Evolutionary conservation across 2,329 filamentous ascomycete species (phyloP), one percentile per base, ranked within the genome.

Genomic region (Penicillium sp.): DNA sequence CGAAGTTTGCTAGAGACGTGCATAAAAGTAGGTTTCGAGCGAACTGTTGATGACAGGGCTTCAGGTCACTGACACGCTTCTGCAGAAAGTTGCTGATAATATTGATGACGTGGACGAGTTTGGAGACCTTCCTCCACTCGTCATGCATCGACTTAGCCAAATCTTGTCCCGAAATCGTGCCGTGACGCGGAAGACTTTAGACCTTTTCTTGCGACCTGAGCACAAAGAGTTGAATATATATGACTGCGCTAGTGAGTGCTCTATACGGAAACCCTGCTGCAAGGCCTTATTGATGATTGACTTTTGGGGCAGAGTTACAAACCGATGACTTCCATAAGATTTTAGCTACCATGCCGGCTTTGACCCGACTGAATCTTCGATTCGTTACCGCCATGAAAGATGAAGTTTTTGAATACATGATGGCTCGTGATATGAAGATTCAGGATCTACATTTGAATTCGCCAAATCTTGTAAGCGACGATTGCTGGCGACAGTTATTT

Each of bases 341-440:
- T 43, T 92, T 97, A 60, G 88, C 91, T 51, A 82, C 86, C 3
- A 87, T 90, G 56, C 86, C 90, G 0, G 81, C 80, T 6, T 78
- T 96, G 53, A 85, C 85, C 65, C 83, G 82, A 44, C 80, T 97
- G 55, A 89, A 91, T 62, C 78, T 96, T 11, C 86, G 89, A 48
- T 93, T 93, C 67, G 91, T 88, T n/a, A 90, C 95, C 49, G 93
- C 96, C 69, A 89, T 97, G 80, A 96, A 96, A 74, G 90, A 97
- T 67, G 81, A 82, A 39, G 89, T 92, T 43, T 83, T 97, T 73
- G 85, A 91, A 52, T 96, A 93, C 71, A 84, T 97, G 68, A 79
- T 90, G 21, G 86, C 86, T 54, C 89, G 90, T 48, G 83, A 89
- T 49, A 83, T 86, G 49, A 75, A 83, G 9, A 79, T 97, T n/a